Conservation (phyloP, 371 early-diverging fungal genomes). For the Neoconidiobolus thromboides region DNA sequence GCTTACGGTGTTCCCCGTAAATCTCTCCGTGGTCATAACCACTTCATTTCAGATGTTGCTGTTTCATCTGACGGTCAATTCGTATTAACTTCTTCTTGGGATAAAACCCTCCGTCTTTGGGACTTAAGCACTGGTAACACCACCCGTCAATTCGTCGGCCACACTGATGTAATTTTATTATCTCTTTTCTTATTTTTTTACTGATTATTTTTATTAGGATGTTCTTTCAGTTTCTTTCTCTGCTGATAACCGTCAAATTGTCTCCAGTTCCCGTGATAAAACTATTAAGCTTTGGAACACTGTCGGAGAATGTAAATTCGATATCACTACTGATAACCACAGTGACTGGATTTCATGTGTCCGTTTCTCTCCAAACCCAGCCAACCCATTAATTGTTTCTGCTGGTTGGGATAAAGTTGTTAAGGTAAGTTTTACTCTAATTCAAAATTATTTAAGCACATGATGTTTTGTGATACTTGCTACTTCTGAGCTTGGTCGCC, state of each 20-base stretch:
- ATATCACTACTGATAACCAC: constrained; percentile 86
- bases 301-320: constrained; percentile 96
- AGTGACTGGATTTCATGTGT: constrained; percentile 96
- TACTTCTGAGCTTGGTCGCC: constrained; percentile 34
- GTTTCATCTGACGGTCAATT: constrained; percentile 96
- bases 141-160: constrained; percentile 90
- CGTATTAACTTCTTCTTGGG: constrained; percentile 95
- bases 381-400: constrained; percentile 91
- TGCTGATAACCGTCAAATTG: constrained; percentile 97
- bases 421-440: constrained; percentile 43
- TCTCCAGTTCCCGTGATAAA: constrained; percentile 94
- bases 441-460: not conserved
- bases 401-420: constrained; percentile 98
- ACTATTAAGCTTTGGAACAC: constrained; percentile 99
- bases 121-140: constrained; percentile 84
- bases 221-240: constrained; percentile 97
- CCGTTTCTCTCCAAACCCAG: constrained; percentile 96
- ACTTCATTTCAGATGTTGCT: constrained; percentile 92
- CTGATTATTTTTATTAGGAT: constrained; percentile 19
- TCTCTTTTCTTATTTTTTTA: too few relatives aligned
- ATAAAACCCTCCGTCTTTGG: constrained; percentile 97
- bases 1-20: constrained; percentile 83
- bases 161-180: constrained; percentile 38
- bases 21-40: constrained; percentile 85
- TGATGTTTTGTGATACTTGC: constrained; percentile 20